These are phyloP conservation scores for Cystofilobasidium bisporidii DNA, from an alignment of 768 basidiomycete species.

Conservation along the genomic window DNA sequence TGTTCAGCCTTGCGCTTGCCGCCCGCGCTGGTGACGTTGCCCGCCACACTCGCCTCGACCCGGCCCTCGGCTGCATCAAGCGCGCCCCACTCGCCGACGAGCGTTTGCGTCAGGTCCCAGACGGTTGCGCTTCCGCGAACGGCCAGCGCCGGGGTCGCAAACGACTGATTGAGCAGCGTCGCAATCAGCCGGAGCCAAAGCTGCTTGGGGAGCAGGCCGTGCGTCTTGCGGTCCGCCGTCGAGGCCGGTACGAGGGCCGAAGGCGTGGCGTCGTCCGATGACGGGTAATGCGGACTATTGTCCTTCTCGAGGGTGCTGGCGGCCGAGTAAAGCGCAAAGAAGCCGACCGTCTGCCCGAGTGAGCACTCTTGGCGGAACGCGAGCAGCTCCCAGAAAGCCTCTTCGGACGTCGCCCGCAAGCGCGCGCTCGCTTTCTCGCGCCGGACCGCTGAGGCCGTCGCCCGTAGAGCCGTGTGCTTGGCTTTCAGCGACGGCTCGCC, in stretches of 20 bases:
- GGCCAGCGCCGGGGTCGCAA: slow-evolving; percentile 14
- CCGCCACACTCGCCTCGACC: background rate
- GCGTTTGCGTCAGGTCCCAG: slow-evolving; percentile 71
- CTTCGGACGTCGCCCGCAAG: slow-evolving; percentile 33
- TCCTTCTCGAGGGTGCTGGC: background rate
- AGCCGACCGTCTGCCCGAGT: slow-evolving; percentile 80
- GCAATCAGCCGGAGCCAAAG: slow-evolving; percentile 12
- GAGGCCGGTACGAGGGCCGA: slow-evolving; percentile 45
- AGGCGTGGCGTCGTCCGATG: slow-evolving; percentile 21
- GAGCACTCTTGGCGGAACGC: slow-evolving; percentile 91
- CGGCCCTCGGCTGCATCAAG: background rate
- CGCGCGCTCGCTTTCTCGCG: slow-evolving; percentile 7
- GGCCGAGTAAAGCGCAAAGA: slow-evolving; percentile 54
- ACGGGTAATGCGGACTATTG: too few relatives aligned
- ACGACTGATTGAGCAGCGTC: slow-evolving; percentile 17
- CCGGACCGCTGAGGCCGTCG: background rate
- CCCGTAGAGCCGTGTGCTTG: slow-evolving; percentile 34
- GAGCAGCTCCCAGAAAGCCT: slow-evolving; percentile 97
- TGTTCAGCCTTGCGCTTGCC: background rate
- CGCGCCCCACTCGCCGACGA: slow-evolving; percentile 42
- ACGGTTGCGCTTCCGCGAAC: slow-evolving; percentile 46
- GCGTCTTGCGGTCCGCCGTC: slow-evolving; percentile 43
- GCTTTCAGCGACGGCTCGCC: slow-evolving; percentile 4
- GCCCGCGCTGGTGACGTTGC: background rate
- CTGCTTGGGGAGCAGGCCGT: slow-evolving; percentile 11